Conservation (phyloP, 2,329 filamentous ascomycete species). For the Aureobasidium musti region DNA sequence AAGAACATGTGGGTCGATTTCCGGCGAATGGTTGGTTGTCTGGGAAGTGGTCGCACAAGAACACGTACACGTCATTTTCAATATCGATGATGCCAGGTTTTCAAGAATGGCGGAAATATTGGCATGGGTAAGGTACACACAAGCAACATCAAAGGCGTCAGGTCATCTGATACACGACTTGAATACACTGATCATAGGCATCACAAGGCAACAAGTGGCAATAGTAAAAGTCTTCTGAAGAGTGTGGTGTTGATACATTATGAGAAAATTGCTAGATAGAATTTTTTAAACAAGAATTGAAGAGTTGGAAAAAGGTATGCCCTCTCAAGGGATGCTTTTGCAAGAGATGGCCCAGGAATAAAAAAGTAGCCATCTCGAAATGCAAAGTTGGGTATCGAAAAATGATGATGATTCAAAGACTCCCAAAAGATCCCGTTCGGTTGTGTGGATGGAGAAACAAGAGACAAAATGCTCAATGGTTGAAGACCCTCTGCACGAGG, state of each 20-base stretch:
- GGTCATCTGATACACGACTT: not conserved
- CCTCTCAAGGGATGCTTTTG: slow-evolving; percentile 22
- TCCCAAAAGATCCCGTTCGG: slow-evolving; percentile 16
- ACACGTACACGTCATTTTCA: slow-evolving; percentile 9
- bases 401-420: slow-evolving; percentile 21
- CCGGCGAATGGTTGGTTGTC: not conserved
- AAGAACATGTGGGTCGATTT: not conserved
- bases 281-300: slow-evolving; percentile 3
- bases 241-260: slow-evolving; percentile 21
- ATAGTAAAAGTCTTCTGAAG: not conserved
- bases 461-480: slow-evolving; percentile 8
- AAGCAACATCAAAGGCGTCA: not conserved
- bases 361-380: slow-evolving; percentile 1
- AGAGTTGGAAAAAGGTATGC: slow-evolving; percentile 1
- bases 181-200: not conserved
- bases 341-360: not conserved
- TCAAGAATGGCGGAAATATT: not conserved
- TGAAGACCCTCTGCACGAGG: slow-evolving; percentile 5
- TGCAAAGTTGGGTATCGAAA: slow-evolving; percentile 9
- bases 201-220: slow-evolving; percentile 1
- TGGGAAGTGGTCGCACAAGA: not conserved
- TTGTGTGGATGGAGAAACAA: too few species aligned
- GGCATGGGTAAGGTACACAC: not conserved
- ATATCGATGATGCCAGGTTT: slow-evolving; percentile 23
- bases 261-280: not conserved